Conservation (phyloP, 1,284 basidiomycete genomes). For the Cerrena zonata region DNA sequence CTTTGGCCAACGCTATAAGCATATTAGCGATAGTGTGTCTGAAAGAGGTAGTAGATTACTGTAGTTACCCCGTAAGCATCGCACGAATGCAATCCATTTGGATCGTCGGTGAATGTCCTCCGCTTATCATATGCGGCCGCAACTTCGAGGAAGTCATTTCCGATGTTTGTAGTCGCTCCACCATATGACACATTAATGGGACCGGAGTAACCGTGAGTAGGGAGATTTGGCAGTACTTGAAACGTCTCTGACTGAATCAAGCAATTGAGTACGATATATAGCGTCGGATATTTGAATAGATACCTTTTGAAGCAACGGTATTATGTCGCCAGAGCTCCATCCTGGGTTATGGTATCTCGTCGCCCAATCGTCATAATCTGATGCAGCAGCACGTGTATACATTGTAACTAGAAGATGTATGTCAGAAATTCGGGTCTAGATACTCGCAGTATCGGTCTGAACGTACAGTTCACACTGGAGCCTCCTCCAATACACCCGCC, state of each 20-base stretch:
- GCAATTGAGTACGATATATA: not conserved
- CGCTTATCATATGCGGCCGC: constrained; percentile 34
- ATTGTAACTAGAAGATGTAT: constrained; percentile 27
- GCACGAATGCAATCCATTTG: constrained; percentile 6
- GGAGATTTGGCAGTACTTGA: constrained; percentile 5
- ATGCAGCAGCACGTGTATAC: constrained; percentile 45
- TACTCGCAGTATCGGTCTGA: too few species aligned
- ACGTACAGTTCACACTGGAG: constrained; percentile 51
- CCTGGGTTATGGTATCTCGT: constrained; percentile 38
- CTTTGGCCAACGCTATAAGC: constrained; percentile 4
- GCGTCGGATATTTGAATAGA: not conserved
- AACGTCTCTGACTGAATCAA: constrained; percentile 10
- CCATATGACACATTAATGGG: constrained; percentile 11
- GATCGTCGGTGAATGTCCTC: constrained; percentile 7
- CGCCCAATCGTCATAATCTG: constrained; percentile 52
- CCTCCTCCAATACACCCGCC: constrained; percentile 51
- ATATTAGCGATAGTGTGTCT: too few species aligned
- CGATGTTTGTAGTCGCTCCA: constrained; percentile 28
- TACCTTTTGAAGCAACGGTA: constrained; percentile 46
- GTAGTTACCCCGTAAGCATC: constrained; percentile 9
- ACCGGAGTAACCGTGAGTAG: constrained; percentile 11
- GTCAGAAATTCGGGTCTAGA: too few species aligned
- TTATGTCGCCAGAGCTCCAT: constrained; percentile 43
- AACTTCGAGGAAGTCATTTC: constrained; percentile 37
- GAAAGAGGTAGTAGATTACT: not conserved